These are phyloP conservation scores for Neopestalotiopsis clavispora DNA, from an alignment of 2,329 filamentous ascomycete genomes.

Conservation along the genomic window DNA sequence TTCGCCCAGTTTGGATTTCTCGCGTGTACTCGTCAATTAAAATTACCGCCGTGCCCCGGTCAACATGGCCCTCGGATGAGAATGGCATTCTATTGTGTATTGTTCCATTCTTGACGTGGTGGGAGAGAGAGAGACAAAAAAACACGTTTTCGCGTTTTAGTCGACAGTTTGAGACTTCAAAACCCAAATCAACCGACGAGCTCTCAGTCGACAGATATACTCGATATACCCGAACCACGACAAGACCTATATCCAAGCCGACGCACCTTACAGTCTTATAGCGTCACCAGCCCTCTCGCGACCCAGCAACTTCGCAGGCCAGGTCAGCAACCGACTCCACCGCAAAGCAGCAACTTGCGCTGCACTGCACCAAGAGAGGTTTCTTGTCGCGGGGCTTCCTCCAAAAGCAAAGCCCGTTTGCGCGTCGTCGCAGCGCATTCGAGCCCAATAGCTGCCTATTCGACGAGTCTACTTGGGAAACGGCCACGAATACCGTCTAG, in stretches of 20 bases:
- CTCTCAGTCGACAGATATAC: background rate
- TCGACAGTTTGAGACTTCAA: background rate
- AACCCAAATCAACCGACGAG: background rate
- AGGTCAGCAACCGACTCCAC: slow-evolving; percentile 13
- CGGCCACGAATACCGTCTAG: background rate
- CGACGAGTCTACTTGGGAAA: background rate
- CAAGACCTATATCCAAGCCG: background rate
- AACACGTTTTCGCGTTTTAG: background rate
- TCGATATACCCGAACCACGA: background rate
- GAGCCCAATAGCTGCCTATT: slow-evolving; percentile 10
- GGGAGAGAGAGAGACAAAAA: background rate
- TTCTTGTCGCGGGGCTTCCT: slow-evolving; percentile 12
- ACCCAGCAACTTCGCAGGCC: background rate
- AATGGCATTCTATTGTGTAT: background rate
- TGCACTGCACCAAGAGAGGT: background rate
- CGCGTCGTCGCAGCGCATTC: slow-evolving; percentile 3
- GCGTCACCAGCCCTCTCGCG: background rate
- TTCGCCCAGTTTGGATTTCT: background rate
- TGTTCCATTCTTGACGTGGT: background rate
- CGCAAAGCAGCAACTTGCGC: background rate
- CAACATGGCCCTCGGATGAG: background rate
- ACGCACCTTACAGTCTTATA: background rate
- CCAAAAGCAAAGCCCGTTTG: background rate
- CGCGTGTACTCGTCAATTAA: slow-evolving; percentile 7
- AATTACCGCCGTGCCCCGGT: slow-evolving; percentile 5